phyloP scores from a whole-genome alignment of 106 monocot species.

The Agapanthus africanus region DNA sequence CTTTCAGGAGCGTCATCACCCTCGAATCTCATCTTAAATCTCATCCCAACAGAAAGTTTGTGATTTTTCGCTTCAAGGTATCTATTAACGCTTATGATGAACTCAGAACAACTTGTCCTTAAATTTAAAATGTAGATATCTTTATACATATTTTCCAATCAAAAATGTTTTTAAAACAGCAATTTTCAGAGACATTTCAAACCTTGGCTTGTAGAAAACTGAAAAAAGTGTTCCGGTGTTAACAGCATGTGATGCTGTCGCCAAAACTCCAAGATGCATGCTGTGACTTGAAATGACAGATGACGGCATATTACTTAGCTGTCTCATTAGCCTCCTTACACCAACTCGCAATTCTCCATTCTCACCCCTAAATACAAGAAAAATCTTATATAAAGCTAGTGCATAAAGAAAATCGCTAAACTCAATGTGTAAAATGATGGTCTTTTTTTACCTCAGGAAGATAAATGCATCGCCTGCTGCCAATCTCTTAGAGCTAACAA shows the following conservation, averaged over 20 bases:
- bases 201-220: constrained; percentile 91
- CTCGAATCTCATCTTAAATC: constrained; percentile 92
- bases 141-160: too few species aligned
- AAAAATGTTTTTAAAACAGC: too few species aligned
- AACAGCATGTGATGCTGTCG: constrained; percentile 87
- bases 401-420: too few species aligned
- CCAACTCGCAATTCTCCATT: constrained; percentile 77
- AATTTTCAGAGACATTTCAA: background rate
- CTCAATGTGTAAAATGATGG: too few species aligned
- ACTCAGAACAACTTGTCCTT: constrained; percentile 81
- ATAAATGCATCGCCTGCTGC: constrained; percentile 88
- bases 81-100: constrained; percentile 62
- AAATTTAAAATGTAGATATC: too few species aligned
- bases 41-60: constrained; percentile 75
- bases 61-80: constrained; percentile 63
- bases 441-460: constrained; percentile 48
- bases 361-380: constrained; percentile 78
- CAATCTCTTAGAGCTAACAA: constrained; percentile 74
- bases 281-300: constrained; percentile 86
- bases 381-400: too few species aligned
- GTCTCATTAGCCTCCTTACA: constrained; percentile 77
- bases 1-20: constrained; percentile 84
- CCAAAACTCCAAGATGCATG: constrained; percentile 90
- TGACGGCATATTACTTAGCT: constrained; percentile 69
- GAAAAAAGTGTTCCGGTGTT: constrained; percentile 81